Evolutionary conservation across 2,329 filamentous ascomycete species (phyloP).

Genomic region (Diaporthe aspalathi): DNA sequence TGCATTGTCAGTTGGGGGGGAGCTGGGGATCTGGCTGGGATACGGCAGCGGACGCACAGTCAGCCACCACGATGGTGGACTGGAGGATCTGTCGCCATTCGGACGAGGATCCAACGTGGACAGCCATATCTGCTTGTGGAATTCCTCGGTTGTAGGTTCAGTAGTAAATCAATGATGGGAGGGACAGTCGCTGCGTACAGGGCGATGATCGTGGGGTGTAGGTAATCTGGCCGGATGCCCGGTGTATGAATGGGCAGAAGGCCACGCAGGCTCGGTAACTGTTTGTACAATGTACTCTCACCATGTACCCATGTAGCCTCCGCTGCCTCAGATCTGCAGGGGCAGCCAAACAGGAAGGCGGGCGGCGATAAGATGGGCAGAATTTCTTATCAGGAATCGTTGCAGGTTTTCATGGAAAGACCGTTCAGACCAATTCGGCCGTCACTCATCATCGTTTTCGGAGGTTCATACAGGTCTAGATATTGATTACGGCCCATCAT

Average conservation of each 20-base stretch:
- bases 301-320: background rate
- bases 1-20: constrained; percentile 42
- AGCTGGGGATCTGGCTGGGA: constrained; percentile 22
- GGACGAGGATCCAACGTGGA: constrained; percentile 71
- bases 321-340: background rate
- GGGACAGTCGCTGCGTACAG: background rate
- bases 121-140: constrained; percentile 53
- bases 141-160: background rate
- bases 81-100: constrained; percentile 80
- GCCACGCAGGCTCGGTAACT: background rate
- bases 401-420: constrained; percentile 28
- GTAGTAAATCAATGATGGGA: background rate
- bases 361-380: constrained; percentile 19
- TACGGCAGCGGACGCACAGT: constrained; percentile 73
- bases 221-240: constrained; percentile 38
- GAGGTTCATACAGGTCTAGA: background rate
- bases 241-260: background rate
- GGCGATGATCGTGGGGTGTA: background rate
- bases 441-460: constrained; percentile 6
- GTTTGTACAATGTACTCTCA: background rate
- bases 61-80: constrained; percentile 82
- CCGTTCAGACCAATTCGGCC: background rate
- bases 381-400: constrained; percentile 27
- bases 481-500: background rate
- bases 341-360: constrained; percentile 9